Base-by-base conservation (phyloP, 192 early-diverging fungal genomes). In the Entomortierella beljakovae region DNA sequence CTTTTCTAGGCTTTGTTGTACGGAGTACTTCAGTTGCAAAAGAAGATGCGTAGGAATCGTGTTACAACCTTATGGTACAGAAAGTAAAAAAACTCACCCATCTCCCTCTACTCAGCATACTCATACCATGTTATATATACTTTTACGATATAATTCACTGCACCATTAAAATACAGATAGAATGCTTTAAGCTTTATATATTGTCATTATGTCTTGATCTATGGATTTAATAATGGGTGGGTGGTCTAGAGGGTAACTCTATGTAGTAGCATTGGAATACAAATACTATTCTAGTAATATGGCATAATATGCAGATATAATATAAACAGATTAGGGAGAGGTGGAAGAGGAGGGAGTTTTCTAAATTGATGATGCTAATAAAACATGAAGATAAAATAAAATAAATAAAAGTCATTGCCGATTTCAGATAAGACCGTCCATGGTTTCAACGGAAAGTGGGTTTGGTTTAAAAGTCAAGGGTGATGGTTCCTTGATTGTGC, bases 11-110 rank as follows among this genome's bases (percentile, higher is more conserved):
- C 95, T 11, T 84, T 97, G 61, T 77, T 97, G 82, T 99, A 97
- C 80, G 97, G 97, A 74, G 94, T 97, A 62, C 85, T 99, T 71
- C 97, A 97, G 87, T 88, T 99, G 43, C 97, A 99, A 68, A 99
- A 99, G 90, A 99, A 99, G 90, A 97, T 99, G 84, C 88, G 93
- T 84, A 89, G 97, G 83, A 81, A 77, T 57, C 88, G 89, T 50
- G 87, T 89, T 56, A 92, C 92, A 25, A 88, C 87, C 55, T 85
- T 93, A 79, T 93, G 92, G 92, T 93, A 92, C 82, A 88, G 92
- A 85, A 91, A 93, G 87, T 91, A 91, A 70, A 77, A 33, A 29
- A 48, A 18, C 10, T 11, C 18, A 18, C 42, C n/a, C n/a, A n/a
- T n/a, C n/a, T n/a, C n/a, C n/a, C n/a, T n/a, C n/a, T n/a, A n/a